Conservation (phyloP, 139 green algal species). For the Tetradesmus lagerheimii region DNA sequence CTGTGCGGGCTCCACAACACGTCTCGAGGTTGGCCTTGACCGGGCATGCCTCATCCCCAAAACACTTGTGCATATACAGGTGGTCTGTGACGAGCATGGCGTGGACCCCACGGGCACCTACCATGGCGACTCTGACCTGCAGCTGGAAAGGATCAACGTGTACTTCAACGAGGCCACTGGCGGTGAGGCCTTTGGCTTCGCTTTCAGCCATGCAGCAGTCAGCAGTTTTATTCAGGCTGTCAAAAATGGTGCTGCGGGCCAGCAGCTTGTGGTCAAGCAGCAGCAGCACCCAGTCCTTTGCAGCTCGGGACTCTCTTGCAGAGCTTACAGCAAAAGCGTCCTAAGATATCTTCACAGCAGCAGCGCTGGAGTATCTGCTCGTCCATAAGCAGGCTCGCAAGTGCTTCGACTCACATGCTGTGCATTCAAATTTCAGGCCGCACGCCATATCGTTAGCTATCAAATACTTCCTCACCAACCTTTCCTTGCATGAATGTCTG, state of each 20-base stretch:
- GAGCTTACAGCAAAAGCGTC: not conserved
- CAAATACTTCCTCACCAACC: not conserved
- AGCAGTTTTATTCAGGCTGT: not conserved
- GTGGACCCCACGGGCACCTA: constrained; percentile 96
- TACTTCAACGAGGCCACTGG: constrained; percentile 99
- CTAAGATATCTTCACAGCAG: not conserved
- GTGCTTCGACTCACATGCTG: no score
- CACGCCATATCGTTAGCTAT: not conserved
- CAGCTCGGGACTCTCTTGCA: not conserved
- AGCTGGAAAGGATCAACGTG: constrained; percentile 99
- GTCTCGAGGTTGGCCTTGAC: not conserved
- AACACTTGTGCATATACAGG: constrained; percentile 28
- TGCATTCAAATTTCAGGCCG: not conserved
- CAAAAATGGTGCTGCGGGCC: not conserved
- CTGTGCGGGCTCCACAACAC: constrained; percentile 9
- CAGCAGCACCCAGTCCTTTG: not conserved
- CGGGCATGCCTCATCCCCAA: not conserved
- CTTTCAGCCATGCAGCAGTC: not conserved
- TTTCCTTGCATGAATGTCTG: no score
- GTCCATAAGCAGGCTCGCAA: no score
- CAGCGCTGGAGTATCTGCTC: no score
- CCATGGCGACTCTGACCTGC: constrained; percentile 95
- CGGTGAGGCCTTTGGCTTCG: constrained; percentile 60
- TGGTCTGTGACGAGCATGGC: constrained; percentile 75
- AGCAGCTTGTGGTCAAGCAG: not conserved